Evolutionary conservation across 345 rosid genomes (phyloP).

Genomic region (Microcos paniculata): DNA sequence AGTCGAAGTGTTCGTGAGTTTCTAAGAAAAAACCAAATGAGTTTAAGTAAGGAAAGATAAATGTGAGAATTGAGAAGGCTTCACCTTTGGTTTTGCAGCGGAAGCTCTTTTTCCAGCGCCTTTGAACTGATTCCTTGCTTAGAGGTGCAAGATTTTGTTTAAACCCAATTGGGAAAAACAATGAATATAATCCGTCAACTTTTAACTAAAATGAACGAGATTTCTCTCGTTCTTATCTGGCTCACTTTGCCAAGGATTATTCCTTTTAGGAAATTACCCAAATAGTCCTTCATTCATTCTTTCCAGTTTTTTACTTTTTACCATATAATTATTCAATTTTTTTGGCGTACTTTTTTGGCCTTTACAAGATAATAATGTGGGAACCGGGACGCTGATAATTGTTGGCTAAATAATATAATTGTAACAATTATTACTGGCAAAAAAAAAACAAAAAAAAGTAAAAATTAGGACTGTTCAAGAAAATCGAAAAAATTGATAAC

Average conservation of each 20-base stretch:
- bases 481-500: too few relatives aligned
- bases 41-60: neutral
- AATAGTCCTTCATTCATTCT: neutral
- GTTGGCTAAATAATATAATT: too few relatives aligned
- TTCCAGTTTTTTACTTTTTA: too few relatives aligned
- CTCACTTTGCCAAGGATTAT: neutral
- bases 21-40: neutral
- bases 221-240: neutral
- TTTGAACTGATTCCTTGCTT: constrained; percentile 12
- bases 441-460: too few relatives aligned
- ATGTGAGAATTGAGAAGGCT: neutral
- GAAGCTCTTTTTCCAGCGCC: neutral
- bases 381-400: too few relatives aligned
- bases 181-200: neutral
- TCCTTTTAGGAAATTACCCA: neutral
- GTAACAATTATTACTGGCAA: too few relatives aligned
- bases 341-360: too few relatives aligned
- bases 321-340: too few relatives aligned
- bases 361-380: too few relatives aligned
- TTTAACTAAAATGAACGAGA: neutral
- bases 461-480: too few relatives aligned
- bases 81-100: neutral
- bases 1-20: neutral
- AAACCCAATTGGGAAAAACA: neutral
- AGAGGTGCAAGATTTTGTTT: neutral